phyloP scores from a whole-genome alignment of 371 early-diverging fungal species.

The Blakeslea trispora region DNA sequence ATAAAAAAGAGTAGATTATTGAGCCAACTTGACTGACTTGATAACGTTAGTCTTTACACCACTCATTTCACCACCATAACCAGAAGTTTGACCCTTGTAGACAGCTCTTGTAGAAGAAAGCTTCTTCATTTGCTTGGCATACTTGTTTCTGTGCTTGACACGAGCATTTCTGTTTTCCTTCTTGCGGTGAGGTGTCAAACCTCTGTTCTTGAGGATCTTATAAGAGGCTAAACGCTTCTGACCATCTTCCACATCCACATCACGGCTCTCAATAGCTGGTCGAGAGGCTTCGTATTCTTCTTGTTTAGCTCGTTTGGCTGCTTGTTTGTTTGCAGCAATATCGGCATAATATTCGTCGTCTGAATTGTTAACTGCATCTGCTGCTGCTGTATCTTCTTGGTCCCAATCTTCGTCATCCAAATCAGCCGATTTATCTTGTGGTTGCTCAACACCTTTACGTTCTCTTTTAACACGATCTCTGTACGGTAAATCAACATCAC shows the following conservation, averaged over 20 bases:
- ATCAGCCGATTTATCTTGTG: slow-evolving; percentile 60
- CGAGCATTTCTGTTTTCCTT: slow-evolving; percentile 96
- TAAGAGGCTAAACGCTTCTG: slow-evolving; percentile 84
- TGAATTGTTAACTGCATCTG: slow-evolving; percentile 35
- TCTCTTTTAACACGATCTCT: slow-evolving; percentile 56
- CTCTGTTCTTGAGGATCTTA: slow-evolving; percentile 95
- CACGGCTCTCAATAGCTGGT: slow-evolving; percentile 44
- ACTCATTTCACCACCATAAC: slow-evolving; percentile 91
- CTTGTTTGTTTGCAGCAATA: slow-evolving; percentile 47
- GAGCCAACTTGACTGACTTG: slow-evolving; percentile 71
- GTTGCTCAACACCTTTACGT: slow-evolving; percentile 62
- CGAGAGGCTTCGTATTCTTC: slow-evolving; percentile 46
- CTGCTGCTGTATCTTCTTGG: slow-evolving; percentile 52
- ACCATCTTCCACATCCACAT: slow-evolving; percentile 51
- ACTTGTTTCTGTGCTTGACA: slow-evolving; percentile 88
- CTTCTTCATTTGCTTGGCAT: slow-evolving; percentile 89
- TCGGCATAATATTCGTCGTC: slow-evolving; percentile 63
- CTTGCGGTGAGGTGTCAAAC: slow-evolving; percentile 90
- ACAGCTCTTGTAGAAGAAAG: slow-evolving; percentile 78
- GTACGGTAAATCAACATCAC: slow-evolving; percentile 81
- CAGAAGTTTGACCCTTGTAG: slow-evolving; percentile 59
- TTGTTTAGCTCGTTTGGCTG: slow-evolving; percentile 53
- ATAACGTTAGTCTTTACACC: slow-evolving; percentile 91
- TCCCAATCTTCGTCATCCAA: slow-evolving; percentile 66
- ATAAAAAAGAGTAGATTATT: too few relatives aligned